Base-by-base conservation (phyloP, 768 basidiomycete genomes). In the Tylopilus sp. region DNA sequence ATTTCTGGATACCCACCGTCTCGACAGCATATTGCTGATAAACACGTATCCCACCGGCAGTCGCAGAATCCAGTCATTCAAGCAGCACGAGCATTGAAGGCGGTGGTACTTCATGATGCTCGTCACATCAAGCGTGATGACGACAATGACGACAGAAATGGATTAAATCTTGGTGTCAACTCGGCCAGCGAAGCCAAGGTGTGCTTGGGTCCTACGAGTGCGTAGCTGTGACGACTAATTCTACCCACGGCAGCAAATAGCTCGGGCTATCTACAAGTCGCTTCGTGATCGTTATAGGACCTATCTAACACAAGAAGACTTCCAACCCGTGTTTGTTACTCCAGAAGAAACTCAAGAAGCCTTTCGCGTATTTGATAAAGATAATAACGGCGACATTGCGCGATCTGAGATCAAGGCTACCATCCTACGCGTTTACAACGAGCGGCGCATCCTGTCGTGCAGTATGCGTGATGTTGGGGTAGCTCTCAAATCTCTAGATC, bases 321-420 rank as follows among this genome's bases (percentile, higher is more conserved):
- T 91, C 60, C 74, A 77, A 50, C 82, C 85, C 7, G 88, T 83
- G 11, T 91, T 86, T 60, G 59, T 75, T 17, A 77, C 77, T n/a
- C 66, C 71, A 11, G 76, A 71, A 40, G 75, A 76, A 20, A 84
- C 87, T 13, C 73, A 80, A 52, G 74, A 73, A 11, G 89, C 88
- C 2, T 91, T 91, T 74, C 77, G 78, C 44, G 78, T 89, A 36
- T 86, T 90, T 59, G 87, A 90, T 68, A 78, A 74, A 57, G 89
- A 91, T 63, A 76, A 79, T 61, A 88, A 91, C 55, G 86, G 86
- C 8, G 88, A 91, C 62, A 74, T 90, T 49, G 82, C 85, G 13
- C 80, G 82, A 33, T 73, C 79, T n/a, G 88, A 91, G 66, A 78
- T 91, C 63, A 91, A 88, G 69, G 72, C 78, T 23, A 78, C 77